These are phyloP conservation scores for Casuarina cunninghamiana DNA, from an alignment of 306 rosid species.

Conservation along the genomic window DNA sequence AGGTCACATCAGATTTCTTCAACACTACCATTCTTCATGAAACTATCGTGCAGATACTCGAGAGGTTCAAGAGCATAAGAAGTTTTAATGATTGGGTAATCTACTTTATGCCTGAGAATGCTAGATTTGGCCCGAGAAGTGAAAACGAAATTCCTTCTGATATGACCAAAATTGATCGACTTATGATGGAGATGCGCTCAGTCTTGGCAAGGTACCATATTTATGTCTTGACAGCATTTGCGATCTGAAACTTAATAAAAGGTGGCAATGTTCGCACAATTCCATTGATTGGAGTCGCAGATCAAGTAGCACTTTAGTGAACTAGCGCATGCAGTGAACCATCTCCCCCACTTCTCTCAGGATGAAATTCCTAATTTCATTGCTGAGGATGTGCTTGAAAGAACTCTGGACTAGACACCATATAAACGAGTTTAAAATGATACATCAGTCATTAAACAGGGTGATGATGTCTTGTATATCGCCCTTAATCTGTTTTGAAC, in stretches of 20 bases:
- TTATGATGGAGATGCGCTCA: slow-evolving; percentile 70
- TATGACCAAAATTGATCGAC: slow-evolving; percentile 65
- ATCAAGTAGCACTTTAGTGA: neutral
- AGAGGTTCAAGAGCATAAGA: slow-evolving; percentile 66
- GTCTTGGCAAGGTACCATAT: slow-evolving; percentile 73
- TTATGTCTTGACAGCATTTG: slow-evolving; percentile 11
- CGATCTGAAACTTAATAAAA: slow-evolving; percentile 12
- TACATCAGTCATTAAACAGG: neutral
- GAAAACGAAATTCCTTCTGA: slow-evolving; percentile 37
- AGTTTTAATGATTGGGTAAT: slow-evolving; percentile 75
- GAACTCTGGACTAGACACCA: neutral
- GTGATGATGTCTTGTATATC: neutral
- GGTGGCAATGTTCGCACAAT: slow-evolving; percentile 12
- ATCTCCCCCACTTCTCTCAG: too few relatives aligned
- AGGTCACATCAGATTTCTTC: slow-evolving; percentile 53
- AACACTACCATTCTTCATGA: slow-evolving; percentile 57
- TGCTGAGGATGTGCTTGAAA: neutral
- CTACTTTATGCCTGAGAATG: slow-evolving; percentile 73
- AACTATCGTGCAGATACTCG: slow-evolving; percentile 60
- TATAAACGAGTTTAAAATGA: neutral
- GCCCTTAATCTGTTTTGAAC: neutral
- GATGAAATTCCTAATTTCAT: too few relatives aligned
- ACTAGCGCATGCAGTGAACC: neutral
- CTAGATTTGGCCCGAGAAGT: slow-evolving; percentile 32
- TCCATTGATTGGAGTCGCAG: neutral